phyloP scores from a whole-genome alignment of 2,329 filamentous ascomycete genomes.

The Aspergillus aculeatus region DNA sequence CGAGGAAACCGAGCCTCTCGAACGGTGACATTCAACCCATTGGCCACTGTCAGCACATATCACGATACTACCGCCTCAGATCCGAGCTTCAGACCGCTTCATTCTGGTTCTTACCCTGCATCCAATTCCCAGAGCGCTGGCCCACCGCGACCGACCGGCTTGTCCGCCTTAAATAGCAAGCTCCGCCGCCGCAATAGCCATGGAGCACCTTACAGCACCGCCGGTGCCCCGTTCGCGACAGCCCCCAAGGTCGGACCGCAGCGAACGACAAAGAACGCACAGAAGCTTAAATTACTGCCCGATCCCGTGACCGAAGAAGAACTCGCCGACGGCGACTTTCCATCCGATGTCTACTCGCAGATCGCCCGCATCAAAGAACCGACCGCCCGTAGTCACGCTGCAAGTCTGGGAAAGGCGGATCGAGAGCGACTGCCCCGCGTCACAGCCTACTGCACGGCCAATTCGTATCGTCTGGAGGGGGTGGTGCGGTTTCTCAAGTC shows the following conservation, averaged over 20 bases:
- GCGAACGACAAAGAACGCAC: constrained; percentile 88
- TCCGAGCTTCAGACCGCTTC: constrained; percentile 42
- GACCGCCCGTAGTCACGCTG: constrained; percentile 86
- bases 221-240: constrained; percentile 42
- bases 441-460: constrained; percentile 94
- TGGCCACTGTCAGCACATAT: constrained; percentile 47
- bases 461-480: constrained; percentile 84
- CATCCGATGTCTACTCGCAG: constrained; percentile 93
- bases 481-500: constrained; percentile 90
- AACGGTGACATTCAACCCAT: constrained; percentile 51
- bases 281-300: constrained; percentile 95
- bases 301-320: constrained; percentile 84
- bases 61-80: constrained; percentile 42
- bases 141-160: constrained; percentile 55
- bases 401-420: constrained; percentile 88
- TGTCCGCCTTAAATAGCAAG: constrained; percentile 82
- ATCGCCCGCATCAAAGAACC: constrained; percentile 98
- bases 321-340: constrained; percentile 79
- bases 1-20: constrained; percentile 37
- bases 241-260: constrained; percentile 83
- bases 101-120: constrained; percentile 39
- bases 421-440: constrained; percentile 82
- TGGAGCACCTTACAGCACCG: constrained; percentile 54
- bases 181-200: constrained; percentile 83
- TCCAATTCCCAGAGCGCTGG: constrained; percentile 27